Percentiles rank a stretch among this genome's conserved stretches.
Conservation (phyloP, 176 grass and related monocot species). For the Musa itinerans region DNA sequence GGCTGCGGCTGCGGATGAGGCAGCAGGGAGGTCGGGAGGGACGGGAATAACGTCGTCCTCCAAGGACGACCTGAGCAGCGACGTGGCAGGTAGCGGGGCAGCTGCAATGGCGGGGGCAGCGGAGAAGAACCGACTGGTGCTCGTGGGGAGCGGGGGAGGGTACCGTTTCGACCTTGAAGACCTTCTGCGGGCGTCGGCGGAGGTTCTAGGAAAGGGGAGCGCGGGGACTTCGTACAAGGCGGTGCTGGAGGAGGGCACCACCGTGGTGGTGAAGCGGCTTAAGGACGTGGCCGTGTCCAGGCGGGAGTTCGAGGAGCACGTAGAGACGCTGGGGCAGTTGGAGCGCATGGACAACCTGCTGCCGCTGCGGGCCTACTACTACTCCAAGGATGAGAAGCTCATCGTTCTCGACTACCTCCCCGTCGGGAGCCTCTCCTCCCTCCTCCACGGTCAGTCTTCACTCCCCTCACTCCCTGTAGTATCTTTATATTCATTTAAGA, state of each 20-base stretch:
- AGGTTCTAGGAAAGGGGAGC: constrained; percentile 77
- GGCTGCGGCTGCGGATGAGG: not conserved
- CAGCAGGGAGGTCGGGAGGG: not conserved
- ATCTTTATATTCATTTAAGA: not conserved
- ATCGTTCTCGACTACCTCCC: constrained; percentile 70
- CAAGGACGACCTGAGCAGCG: not conserved
- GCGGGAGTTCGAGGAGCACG: constrained; percentile 46
- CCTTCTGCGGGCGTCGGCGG: constrained; percentile 87
- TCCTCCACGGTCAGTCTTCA: constrained; percentile 53
- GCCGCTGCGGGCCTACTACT: constrained; percentile 63
- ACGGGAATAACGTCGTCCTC: constrained; percentile 1
- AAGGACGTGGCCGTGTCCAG: constrained; percentile 51
- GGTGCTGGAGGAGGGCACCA: constrained; percentile 64
- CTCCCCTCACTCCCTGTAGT: not conserved
- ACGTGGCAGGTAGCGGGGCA: not conserved
- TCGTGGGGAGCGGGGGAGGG: constrained; percentile 40
- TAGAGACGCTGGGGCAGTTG: constrained; percentile 39
- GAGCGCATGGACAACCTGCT: constrained; percentile 49
- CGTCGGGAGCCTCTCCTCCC: constrained; percentile 72
- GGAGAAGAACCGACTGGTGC: constrained; percentile 45
- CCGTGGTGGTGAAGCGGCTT: constrained; percentile 85
- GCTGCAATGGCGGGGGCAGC: not conserved
- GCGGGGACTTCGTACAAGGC: constrained; percentile 80
- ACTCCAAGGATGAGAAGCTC: constrained; percentile 87
- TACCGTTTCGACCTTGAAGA: constrained; percentile 95